Base-by-base conservation (phyloP, 495 filamentous ascomycete species). In the Chaetomium cochliodes region DNA sequence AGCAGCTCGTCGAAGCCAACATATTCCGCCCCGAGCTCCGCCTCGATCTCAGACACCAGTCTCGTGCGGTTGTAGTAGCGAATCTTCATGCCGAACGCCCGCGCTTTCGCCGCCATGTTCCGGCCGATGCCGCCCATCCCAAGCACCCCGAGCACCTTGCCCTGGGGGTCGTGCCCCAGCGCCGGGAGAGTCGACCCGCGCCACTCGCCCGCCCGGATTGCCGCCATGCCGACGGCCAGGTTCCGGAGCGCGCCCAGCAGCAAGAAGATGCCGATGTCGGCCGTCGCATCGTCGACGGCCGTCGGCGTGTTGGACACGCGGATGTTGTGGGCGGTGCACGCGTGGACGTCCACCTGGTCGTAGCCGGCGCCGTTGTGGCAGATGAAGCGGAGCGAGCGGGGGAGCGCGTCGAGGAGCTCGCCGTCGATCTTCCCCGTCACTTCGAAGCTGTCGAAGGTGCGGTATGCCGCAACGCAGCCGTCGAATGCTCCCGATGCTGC, bases 61-160 rank as follows among this genome's bases (percentile, higher is more conserved):
- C 69, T 47, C 9, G 66, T 77, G 2, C 82, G 79, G 72, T 93
- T 93, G 67, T 90, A 79, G 66, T 93, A 93, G 37, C 85, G 78
- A 5, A 90, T 82, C 55, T 74, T 81, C 87, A 90, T 89, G 0
- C 86, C 86, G 68, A 90, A 86, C 9, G 81, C 84, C 65, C 78
- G 76, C 0, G 82, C 86, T 73, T 79, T 77, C 16, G 69, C 65
- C 2, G 79, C 80, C 65, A 81, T 69, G 18, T 78, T 77, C 4
- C 84, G 79, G 0, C 92, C 92, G 58, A 96, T 96, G 0, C 92
- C 91, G 11, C 92, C 92, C 90, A 96, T 93, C 9, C 92, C 92
- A 44, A 96, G 71, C 62, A 96, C 90, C 3, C 91, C 92, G 0
- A 96, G 81, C 0, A 82, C 78, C 72, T 93, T 92, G 16, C 83